phyloP scores from a whole-genome alignment of 2,329 filamentous ascomycete species.

The Aspergillus floridensis region DNA sequence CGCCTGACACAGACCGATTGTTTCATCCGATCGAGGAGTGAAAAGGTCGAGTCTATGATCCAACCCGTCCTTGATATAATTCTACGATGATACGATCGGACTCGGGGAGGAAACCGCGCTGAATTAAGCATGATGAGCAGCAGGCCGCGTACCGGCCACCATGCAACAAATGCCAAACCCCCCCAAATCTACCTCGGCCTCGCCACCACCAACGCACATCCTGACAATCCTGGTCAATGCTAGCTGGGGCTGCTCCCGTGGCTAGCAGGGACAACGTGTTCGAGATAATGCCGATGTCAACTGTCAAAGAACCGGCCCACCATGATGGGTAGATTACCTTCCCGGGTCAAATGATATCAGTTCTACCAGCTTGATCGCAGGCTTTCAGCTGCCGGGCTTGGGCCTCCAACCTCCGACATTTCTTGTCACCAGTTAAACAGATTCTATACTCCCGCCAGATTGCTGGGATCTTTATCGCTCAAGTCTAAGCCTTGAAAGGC shows the following conservation, averaged over 20 bases:
- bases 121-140: neutral
- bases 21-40: neutral
- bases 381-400: neutral
- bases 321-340: neutral
- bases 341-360: neutral
- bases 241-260: too few relatives aligned
- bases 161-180: neutral
- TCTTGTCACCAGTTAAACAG: neutral
- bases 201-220: neutral
- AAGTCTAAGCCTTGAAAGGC: neutral
- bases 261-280: neutral
- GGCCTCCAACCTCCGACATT: neutral
- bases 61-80: neutral
- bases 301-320: neutral
- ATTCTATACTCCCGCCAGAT: neutral
- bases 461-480: neutral
- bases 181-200: neutral
- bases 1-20: neutral
- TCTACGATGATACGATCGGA: neutral
- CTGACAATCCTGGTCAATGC: neutral
- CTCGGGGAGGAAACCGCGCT: neutral
- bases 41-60: neutral
- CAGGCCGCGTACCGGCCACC: neutral
- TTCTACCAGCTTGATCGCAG: neutral
- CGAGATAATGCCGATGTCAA: neutral